These are phyloP conservation scores for Mortierella sp. DNA, from an alignment of 371 early-diverging fungal genomes.

Conservation along the genomic window DNA sequence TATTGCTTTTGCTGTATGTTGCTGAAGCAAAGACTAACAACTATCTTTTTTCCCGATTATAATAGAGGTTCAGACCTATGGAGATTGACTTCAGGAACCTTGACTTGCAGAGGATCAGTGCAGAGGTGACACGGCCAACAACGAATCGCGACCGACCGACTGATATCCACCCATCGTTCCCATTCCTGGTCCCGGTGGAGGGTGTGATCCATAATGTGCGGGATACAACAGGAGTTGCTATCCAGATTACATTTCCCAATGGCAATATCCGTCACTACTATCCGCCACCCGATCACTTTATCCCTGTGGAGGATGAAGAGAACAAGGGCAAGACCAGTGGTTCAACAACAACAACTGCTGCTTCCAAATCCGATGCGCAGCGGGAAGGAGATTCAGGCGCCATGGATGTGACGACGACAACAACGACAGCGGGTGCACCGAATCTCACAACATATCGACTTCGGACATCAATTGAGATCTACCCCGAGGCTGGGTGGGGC, in stretches of 20 bases:
- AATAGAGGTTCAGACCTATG: conserved; percentile 45
- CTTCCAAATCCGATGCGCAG: background rate
- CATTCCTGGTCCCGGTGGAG: conserved; percentile 45
- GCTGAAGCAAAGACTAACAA: background rate
- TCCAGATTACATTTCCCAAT: conserved; percentile 46
- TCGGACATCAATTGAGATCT: conserved; percentile 51
- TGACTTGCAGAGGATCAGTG: conserved; percentile 33
- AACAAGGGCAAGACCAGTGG: background rate
- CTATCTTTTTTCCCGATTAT: background rate
- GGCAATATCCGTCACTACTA: conserved; percentile 47
- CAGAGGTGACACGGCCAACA: conserved; percentile 32
- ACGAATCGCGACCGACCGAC: conserved; percentile 40
- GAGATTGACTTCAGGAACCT: conserved; percentile 29
- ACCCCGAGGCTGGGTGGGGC: conserved; percentile 49
- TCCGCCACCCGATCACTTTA: conserved; percentile 52
- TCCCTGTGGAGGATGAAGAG: conserved; percentile 25
- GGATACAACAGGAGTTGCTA: conserved; percentile 43
- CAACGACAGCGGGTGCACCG: background rate
- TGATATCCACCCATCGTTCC: conserved; percentile 53
- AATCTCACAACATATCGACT: conserved; percentile 27
- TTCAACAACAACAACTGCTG: background rate
- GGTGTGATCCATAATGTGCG: conserved; percentile 36
- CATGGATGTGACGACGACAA: background rate
- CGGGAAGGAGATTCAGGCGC: background rate
- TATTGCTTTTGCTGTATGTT: background rate